Evolutionary conservation across 371 early-diverging fungal species (phyloP).

Genomic region (Massospora cicadina): DNA sequence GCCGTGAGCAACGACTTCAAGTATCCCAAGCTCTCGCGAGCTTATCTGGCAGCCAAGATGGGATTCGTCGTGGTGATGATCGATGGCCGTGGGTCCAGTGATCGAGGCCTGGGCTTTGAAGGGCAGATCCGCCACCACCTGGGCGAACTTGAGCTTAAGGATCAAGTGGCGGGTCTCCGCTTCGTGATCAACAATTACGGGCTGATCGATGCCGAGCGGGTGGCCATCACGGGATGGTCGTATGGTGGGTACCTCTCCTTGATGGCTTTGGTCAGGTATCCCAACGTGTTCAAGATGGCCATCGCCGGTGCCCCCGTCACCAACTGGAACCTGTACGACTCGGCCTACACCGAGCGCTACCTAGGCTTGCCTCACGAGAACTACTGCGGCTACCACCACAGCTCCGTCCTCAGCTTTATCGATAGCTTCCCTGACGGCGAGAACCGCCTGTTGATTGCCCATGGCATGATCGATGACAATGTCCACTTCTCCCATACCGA

Average conservation of each 20-base stretch:
- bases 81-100: conserved; percentile 54
- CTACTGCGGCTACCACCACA: conserved; percentile 25
- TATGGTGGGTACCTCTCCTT: conserved; percentile 57
- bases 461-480: conserved; percentile 69
- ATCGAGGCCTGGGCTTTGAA: conserved; percentile 51
- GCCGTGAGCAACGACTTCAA: conserved; percentile 54
- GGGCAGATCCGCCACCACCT: conserved; percentile 27
- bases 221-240: conserved; percentile 53
- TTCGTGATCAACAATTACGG: conserved; percentile 29
- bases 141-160: conserved; percentile 44
- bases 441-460: conserved; percentile 47
- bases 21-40: conserved; percentile 37
- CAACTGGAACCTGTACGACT: conserved; percentile 51
- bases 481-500: conserved; percentile 57
- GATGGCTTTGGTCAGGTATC: conserved; percentile 44
- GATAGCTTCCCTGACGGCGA: conserved; percentile 39
- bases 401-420: conserved; percentile 31
- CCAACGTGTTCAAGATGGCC: conserved; percentile 40
- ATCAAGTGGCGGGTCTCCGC: conserved; percentile 45
- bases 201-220: conserved; percentile 31
- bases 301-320: conserved; percentile 68
- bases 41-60: conserved; percentile 36
- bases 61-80: conserved; percentile 53
- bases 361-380: conserved; percentile 40
- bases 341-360: conserved; percentile 64